phyloP scores from a whole-genome alignment of 1,284 basidiomycete species.

The Rhodotorula sp. region DNA sequence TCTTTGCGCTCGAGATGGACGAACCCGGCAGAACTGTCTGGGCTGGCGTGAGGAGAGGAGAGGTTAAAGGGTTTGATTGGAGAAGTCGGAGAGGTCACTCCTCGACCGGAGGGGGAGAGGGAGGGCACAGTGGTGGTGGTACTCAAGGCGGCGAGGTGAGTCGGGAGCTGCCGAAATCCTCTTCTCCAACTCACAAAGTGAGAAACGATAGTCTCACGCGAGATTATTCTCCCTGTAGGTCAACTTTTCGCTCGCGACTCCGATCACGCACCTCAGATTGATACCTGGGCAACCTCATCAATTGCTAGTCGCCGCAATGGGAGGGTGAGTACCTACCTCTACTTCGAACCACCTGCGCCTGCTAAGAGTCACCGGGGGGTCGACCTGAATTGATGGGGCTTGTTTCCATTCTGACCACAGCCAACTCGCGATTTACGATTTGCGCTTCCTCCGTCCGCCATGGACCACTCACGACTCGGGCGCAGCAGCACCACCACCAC shows the following conservation, averaged over 20 bases:
- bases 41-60: slow-evolving; percentile 30
- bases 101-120: neutral
- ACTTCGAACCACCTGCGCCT: too few species aligned
- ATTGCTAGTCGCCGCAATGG: slow-evolving; percentile 19
- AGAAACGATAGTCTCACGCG: neutral
- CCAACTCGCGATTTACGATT: slow-evolving; percentile 21
- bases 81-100: neutral
- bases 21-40: slow-evolving; percentile 32
- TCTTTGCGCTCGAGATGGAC: slow-evolving; percentile 36
- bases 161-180: too few species aligned
- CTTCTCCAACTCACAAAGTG: neutral
- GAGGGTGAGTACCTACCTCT: slow-evolving; percentile 20
- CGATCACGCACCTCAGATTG: slow-evolving; percentile 20
- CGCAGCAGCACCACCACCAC: neutral
- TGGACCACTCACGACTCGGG: too few species aligned
- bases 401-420: too few species aligned
- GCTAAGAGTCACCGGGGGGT: neutral
- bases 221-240: neutral
- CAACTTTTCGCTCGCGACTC: slow-evolving; percentile 9
- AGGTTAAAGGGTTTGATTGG: slow-evolving; percentile 29
- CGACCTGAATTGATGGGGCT: neutral
- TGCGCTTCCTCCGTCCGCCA: slow-evolving; percentile 18
- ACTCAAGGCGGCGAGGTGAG: slow-evolving; percentile 16
- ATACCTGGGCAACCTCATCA: slow-evolving; percentile 9
- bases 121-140: neutral